A percentile compares a stretch with the other conserved stretches of the same genome.
Conservation (phyloP, 1,284 basidiomycete species). For the Schizophyllum commune region DNA sequence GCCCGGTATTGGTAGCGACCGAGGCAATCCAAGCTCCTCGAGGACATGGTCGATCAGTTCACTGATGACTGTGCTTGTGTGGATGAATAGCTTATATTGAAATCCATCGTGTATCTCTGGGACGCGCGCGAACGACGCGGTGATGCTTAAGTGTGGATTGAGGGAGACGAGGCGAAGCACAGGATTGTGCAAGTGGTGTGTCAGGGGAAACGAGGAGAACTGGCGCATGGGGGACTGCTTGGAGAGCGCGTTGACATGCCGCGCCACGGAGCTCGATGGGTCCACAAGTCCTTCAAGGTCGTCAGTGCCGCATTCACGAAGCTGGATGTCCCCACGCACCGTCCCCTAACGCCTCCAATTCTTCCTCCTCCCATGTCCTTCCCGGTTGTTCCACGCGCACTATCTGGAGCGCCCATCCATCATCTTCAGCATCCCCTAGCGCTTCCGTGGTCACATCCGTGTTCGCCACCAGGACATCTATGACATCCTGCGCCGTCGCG, state of each 20-base stretch:
- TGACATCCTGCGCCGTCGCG: conserved; percentile 51
- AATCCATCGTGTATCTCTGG: conserved; percentile 76
- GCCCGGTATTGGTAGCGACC: conserved; percentile 50
- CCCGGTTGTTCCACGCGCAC: conserved; percentile 52
- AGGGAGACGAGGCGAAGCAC: conserved; percentile 65
- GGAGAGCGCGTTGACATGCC: conserved; percentile 37
- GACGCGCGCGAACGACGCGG: conserved; percentile 58
- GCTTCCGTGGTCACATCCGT: conserved; percentile 47
- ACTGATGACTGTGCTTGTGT: conserved; percentile 41
- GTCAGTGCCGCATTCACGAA: conserved; percentile 4
- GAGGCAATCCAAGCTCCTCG: conserved; percentile 65
- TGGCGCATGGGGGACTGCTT: conserved; percentile 37
- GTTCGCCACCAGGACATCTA: conserved; percentile 37
- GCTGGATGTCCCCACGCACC: conserved; percentile 32
- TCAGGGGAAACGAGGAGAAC: conserved; percentile 68
- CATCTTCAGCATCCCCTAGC: conserved; percentile 46
- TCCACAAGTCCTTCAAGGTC: conserved; percentile 42
- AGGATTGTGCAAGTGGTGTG: conserved; percentile 62
- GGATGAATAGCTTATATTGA: conserved; percentile 55
- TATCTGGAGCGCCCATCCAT: conserved; percentile 61
- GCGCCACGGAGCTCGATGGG: conserved; percentile 37
- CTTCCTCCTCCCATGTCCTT: conserved; percentile 61
- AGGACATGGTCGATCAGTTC: conserved; percentile 47
- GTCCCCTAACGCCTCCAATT: conserved; percentile 54
- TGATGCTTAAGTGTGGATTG: conserved; percentile 49